Conservation (phyloP, 129 eudicot species). For the Pseudognaphalium luteoalbum region DNA sequence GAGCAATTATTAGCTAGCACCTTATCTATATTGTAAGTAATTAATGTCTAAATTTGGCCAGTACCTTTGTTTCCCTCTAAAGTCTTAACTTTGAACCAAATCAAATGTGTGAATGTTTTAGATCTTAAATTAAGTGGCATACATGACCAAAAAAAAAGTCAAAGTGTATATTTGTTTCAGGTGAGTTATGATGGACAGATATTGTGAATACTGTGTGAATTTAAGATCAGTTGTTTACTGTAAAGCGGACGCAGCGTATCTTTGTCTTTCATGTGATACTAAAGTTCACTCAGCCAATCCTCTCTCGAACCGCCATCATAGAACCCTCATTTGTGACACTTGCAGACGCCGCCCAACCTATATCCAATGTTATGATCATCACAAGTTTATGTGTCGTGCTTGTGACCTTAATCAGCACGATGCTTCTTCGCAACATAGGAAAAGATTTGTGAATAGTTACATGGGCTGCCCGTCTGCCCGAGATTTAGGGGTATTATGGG, state of each 20-base stretch:
- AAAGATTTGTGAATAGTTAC: slow-evolving; percentile 49
- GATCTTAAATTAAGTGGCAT: too few species aligned
- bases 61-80: too few species aligned
- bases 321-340: slow-evolving; percentile 71
- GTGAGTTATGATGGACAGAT: slow-evolving; percentile 57
- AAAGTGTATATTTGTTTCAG: slow-evolving; percentile 36
- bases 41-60: too few species aligned
- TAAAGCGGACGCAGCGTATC: slow-evolving; percentile 76
- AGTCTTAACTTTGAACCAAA: too few species aligned
- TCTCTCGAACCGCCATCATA: slow-evolving; percentile 61
- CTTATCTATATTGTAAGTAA: too few species aligned
- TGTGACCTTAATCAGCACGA: slow-evolving; percentile 60
- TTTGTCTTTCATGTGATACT: slow-evolving; percentile 81
- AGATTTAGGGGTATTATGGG: slow-evolving; percentile 76
- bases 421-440: slow-evolving; percentile 50
- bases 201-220: slow-evolving; percentile 73
- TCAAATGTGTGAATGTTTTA: too few species aligned
- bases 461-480: slow-evolving; percentile 73
- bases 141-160: slow-evolving; percentile 19
- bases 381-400: slow-evolving; percentile 64
- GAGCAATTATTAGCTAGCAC: too few species aligned
- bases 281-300: slow-evolving; percentile 90
- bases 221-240: slow-evolving; percentile 70
- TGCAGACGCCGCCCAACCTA: slow-evolving; percentile 54
- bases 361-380: slow-evolving; percentile 59